phyloP scores from a whole-genome alignment of 1,284 basidiomycete genomes.

The Prillingera fragicola region DNA sequence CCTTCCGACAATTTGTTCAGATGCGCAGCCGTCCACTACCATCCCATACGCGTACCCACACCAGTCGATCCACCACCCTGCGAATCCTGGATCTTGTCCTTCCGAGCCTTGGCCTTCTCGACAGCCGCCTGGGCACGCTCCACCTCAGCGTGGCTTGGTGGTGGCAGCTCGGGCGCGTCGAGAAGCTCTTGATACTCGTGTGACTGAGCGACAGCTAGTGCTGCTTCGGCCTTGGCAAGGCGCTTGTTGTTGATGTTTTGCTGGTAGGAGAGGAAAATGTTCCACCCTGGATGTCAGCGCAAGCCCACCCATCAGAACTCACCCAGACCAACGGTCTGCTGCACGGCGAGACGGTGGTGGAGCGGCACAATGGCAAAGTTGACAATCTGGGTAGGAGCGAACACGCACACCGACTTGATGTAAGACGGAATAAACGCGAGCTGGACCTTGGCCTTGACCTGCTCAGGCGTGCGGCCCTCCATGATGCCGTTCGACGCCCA shows the following conservation, averaged over 20 bases:
- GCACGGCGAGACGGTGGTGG: constrained; percentile 69
- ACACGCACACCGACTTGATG: constrained; percentile 53
- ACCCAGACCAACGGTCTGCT: constrained; percentile 73
- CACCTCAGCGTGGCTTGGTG: constrained; percentile 11
- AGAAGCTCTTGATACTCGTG: constrained; percentile 13
- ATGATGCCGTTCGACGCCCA: constrained; percentile 39
- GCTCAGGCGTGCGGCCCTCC: constrained; percentile 35
- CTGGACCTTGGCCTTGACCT: constrained; percentile 39
- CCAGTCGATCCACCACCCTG: constrained; percentile 33
- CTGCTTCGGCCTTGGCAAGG: constrained; percentile 17
- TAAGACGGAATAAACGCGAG: constrained; percentile 37
- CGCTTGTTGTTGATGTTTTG: constrained; percentile 39
- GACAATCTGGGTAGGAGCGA: constrained; percentile 70
- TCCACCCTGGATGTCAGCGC: constrained; percentile 52
- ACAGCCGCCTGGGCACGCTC: constrained; percentile 18
- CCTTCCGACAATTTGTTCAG: too few relatives aligned
- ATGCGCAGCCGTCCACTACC: constrained; percentile 10
- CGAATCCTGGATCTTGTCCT: constrained; percentile 19
- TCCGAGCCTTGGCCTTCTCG: constrained; percentile 19
- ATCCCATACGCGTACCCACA: constrained; percentile 35
- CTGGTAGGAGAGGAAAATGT: constrained; percentile 47
- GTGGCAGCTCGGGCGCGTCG: constrained; percentile 5
- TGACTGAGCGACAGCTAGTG: constrained; percentile 19
- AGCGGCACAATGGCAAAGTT: constrained; percentile 75
- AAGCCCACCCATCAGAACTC: constrained; percentile 8